phyloP scores from a whole-genome alignment of 148 eudicot genomes.

The Pharnaceum exiguum region DNA sequence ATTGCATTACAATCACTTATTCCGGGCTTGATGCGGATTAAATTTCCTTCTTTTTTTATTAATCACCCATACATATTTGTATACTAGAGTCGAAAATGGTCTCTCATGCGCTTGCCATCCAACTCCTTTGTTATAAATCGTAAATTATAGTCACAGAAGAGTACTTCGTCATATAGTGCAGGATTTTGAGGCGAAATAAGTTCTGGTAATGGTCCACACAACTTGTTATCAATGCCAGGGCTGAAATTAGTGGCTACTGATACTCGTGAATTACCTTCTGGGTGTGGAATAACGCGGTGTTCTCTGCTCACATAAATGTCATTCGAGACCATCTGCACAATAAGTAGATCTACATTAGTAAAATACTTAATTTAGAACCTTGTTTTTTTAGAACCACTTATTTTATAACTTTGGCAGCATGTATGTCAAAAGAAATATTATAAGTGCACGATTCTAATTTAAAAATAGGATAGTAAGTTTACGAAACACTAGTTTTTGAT shows the following conservation, averaged over 20 bases:
- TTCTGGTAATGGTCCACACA: slow-evolving; percentile 59
- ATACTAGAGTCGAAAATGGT: slow-evolving; percentile 30
- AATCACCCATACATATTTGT: too few relatives aligned
- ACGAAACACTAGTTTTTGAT: too few relatives aligned
- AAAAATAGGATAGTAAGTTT: too few relatives aligned
- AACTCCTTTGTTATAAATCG: slow-evolving; percentile 54
- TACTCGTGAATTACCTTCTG: slow-evolving; percentile 32
- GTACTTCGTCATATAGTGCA: slow-evolving; percentile 39
- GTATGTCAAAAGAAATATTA: too few relatives aligned
- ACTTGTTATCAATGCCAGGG: slow-evolving; percentile 37
- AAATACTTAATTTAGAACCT: too few relatives aligned
- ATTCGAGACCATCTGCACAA: slow-evolving; percentile 68
- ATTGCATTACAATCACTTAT: too few relatives aligned
- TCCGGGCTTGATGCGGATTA: too few relatives aligned
- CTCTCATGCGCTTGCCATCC: slow-evolving; percentile 44
- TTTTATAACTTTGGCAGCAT: too few relatives aligned
- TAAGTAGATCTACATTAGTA: too few relatives aligned
- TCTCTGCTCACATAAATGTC: slow-evolving; percentile 55
- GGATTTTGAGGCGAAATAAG: slow-evolving; percentile 44
- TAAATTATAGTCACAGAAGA: slow-evolving; percentile 29
- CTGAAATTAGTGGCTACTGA: slow-evolving; percentile 54
- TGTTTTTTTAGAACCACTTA: too few relatives aligned
- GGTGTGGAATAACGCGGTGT: slow-evolving; percentile 60
- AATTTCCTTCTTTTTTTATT: too few relatives aligned
- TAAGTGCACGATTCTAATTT: too few relatives aligned